Percentiles rank a stretch among this genome's conserved stretches.
Conservation (phyloP, 495 filamentous ascomycete genomes). For the Penicillium diatomitis region DNA sequence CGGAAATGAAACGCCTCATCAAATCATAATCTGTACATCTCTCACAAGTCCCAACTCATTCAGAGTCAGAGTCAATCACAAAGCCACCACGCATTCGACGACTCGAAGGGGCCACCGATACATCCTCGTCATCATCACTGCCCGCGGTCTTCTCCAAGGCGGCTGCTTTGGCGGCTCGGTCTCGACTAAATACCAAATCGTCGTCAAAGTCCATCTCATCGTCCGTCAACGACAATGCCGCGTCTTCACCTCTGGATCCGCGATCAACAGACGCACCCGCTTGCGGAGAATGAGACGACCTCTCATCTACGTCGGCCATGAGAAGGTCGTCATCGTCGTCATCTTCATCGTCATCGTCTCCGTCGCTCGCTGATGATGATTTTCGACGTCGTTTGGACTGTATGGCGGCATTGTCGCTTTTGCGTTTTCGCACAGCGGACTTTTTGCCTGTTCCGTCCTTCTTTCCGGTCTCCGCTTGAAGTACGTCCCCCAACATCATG, state of each 20-base stretch:
- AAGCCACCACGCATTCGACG: constrained; percentile 38
- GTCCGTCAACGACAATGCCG: constrained; percentile 21
- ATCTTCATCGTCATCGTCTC: constrained; percentile 15
- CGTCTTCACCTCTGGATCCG: constrained; percentile 18
- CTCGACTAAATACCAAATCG: constrained; percentile 27
- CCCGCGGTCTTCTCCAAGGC: constrained; percentile 6
- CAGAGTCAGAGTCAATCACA: constrained; percentile 44
- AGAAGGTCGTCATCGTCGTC: constrained; percentile 27
- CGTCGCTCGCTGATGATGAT: constrained; percentile 11
- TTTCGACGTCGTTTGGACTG: constrained; percentile 27
- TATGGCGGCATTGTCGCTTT: constrained; percentile 16
- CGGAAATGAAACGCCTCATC: constrained; percentile 20
- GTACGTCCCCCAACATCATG: constrained; percentile 43
- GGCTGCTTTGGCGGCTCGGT: constrained; percentile 10
- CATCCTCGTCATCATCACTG: constrained; percentile 24
- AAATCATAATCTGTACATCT: constrained; percentile 15
- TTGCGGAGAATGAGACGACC: constrained; percentile 13
- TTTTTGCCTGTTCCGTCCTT: constrained; percentile 9
- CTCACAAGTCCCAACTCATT: constrained; percentile 11
- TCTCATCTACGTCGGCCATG: constrained; percentile 23
- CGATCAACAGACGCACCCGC: constrained; percentile 12
- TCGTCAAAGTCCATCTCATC: constrained; percentile 33
- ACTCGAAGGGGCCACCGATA: constrained; percentile 19
- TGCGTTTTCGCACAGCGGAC: constrained; percentile 23
- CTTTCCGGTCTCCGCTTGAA: constrained; percentile 24